phyloP scores from a whole-genome alignment of 192 early-diverging fungal genomes.

The Entomortierella chlamydospora region DNA sequence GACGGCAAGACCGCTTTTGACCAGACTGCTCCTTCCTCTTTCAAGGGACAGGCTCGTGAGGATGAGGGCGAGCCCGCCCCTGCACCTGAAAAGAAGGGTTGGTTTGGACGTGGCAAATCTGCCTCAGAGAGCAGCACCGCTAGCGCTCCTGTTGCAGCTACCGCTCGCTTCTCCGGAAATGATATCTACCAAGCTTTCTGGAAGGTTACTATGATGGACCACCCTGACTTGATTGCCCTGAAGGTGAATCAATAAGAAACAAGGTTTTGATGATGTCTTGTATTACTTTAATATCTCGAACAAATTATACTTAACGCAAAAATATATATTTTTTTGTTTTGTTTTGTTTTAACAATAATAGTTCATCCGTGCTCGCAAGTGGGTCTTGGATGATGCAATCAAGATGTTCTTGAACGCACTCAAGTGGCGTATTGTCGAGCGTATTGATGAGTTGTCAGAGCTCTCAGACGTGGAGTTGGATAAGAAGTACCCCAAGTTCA shows the following conservation, averaged over 20 bases:
- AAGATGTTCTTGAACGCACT: constrained; percentile 79
- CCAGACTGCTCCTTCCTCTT: constrained; percentile 42
- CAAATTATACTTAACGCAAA: too few species aligned
- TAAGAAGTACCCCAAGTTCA: constrained; percentile 51
- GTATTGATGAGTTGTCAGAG: constrained; percentile 61
- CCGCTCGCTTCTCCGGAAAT: constrained; percentile 26
- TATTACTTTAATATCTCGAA: neutral
- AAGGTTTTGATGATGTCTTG: too few species aligned
- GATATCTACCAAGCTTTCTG: constrained; percentile 29
- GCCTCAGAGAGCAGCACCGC: constrained; percentile 13
- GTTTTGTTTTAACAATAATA: constrained; percentile 2
- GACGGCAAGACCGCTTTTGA: constrained; percentile 49
- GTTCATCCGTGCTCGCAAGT: constrained; percentile 92
- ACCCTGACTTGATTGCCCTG: constrained; percentile 45
- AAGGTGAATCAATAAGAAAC: constrained; percentile 22
- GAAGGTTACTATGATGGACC: constrained; percentile 50
- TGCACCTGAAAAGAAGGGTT: constrained; percentile 20
- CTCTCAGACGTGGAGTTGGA: constrained; percentile 62
- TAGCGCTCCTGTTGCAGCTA: neutral
- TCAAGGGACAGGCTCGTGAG: constrained; percentile 47
- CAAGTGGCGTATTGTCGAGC: constrained; percentile 79
- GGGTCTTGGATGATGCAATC: constrained; percentile 82
- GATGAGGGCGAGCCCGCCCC: constrained; percentile 9
- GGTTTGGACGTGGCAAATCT: constrained; percentile 31
- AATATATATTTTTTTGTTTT: neutral